Evolutionary conservation across 73 alveolate species (phyloP).

Genomic region (Tetrahymena thermophila): DNA sequence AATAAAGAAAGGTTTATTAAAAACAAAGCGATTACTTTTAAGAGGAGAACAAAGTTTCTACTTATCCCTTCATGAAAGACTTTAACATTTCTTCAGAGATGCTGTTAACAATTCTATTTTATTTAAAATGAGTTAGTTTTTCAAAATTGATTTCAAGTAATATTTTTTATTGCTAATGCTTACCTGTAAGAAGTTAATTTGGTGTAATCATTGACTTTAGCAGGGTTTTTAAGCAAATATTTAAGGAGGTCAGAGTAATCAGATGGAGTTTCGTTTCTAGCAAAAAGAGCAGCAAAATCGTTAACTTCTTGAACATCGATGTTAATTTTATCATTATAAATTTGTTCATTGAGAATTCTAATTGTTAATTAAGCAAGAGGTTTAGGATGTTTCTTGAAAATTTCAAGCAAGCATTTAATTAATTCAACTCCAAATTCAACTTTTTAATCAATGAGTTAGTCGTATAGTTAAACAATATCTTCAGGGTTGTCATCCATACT

Average conservation of each 20-base stretch:
- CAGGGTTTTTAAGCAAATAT: background rate
- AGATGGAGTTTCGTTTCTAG: background rate
- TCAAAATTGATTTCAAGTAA: no score
- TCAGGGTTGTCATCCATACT: background rate
- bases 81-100: background rate
- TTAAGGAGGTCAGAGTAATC: background rate
- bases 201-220: background rate
- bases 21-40: background rate
- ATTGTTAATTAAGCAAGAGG: background rate
- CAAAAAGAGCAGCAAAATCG: background rate
- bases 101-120: background rate
- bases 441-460: background rate
- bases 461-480: background rate
- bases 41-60: background rate
- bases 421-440: background rate
- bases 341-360: background rate
- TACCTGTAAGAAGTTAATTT: background rate
- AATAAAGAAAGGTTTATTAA: background rate
- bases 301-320: background rate
- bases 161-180: background rate
- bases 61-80: background rate
- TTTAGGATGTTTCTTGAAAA: background rate
- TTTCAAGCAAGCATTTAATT: background rate
- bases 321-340: background rate
- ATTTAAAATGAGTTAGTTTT: background rate